Base-by-base conservation (phyloP, 2,329 filamentous ascomycete species). In the Akanthomyces muscarius region DNA sequence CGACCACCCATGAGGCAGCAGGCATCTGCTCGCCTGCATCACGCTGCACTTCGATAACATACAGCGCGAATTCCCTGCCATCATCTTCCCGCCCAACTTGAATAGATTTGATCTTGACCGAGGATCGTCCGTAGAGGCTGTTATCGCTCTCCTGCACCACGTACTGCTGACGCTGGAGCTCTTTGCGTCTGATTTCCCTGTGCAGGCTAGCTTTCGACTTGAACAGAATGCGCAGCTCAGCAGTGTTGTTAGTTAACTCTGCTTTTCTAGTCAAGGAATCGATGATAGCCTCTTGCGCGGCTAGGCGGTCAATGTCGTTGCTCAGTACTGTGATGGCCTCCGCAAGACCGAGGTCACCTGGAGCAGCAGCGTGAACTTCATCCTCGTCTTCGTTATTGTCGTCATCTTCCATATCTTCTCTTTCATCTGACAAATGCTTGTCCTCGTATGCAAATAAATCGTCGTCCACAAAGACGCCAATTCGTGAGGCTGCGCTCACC, bases 101-200 rank as follows among this genome's bases (percentile, higher is more conserved):
- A 61, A 97, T 93, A 0, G 91, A 91, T 71, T 95, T 95, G 72
- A 99, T 97, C 69, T 86, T 89, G 69, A 98, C 87, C 0, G 87
- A 91, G 2, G 95, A 94, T 21, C 94, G 90, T 2, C 95, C 95
- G 71, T 96, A 98, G 28, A 99, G 81, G 74, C 92, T 97, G 74
- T 97, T 99, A 73, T 99, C 96, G 71, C 92, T 97, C 76, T 99
- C 95, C 75, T 99, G 95, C 8, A 98, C 87, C 52, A 96, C 91
- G 69, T 99, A 99, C 73, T 99, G 96, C 74, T 97, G 95, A 59
- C 93, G 86, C 73, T 99, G 95, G 71, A 99, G 84, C 75, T 98
- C 94, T 73, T 98, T 99, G 41, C 93, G 87, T 63, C 92, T 86
- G 61, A 98, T 92, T 74, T 99, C 95, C 67, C 95, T 85, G 71